Evolutionary conservation across 1,284 basidiomycete species (phyloP).

Genomic region (Rhizoctonia solani): DNA sequence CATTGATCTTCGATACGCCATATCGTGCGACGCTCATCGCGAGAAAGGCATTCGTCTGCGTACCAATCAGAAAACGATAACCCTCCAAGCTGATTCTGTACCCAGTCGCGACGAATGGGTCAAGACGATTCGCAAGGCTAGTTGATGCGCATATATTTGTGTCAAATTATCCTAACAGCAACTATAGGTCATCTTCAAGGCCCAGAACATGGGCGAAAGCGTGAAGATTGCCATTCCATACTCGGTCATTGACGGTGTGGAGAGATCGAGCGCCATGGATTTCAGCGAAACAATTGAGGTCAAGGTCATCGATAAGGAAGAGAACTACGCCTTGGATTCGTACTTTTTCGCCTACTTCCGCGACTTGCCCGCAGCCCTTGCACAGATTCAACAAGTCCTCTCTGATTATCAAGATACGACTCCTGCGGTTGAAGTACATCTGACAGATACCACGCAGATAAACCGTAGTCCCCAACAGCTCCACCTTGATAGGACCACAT

Average conservation of each 20-base stretch:
- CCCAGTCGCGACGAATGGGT: conserved; percentile 91
- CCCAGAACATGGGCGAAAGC: conserved; percentile 93
- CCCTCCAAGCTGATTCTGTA: conserved; percentile 75
- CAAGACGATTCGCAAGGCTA: conserved; percentile 82
- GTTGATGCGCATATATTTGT: neutral
- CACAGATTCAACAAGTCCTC: conserved; percentile 76
- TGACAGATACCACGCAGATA: conserved; percentile 66
- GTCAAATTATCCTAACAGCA: neutral
- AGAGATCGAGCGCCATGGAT: conserved; percentile 84
- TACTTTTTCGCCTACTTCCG: conserved; percentile 95
- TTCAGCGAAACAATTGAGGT: conserved; percentile 94
- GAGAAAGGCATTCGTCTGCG: conserved; percentile 78
- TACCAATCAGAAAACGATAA: conserved; percentile 76
- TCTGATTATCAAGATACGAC: conserved; percentile 1
- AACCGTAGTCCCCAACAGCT: conserved; percentile 7
- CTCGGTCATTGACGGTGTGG: conserved; percentile 84
- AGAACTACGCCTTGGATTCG: conserved; percentile 77
- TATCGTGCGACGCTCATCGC: conserved; percentile 76
- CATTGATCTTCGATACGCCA: conserved; percentile 89
- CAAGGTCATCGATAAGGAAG: conserved; percentile 84
- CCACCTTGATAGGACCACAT: conserved; percentile 23
- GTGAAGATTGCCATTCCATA: conserved; percentile 96
- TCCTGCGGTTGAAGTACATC: conserved; percentile 34
- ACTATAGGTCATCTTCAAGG: conserved; percentile 73
- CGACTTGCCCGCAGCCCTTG: conserved; percentile 72